These are phyloP conservation scores for Cyberlindnera japonica DNA, from an alignment of 805 yeast genomes.

Conservation along the genomic window DNA sequence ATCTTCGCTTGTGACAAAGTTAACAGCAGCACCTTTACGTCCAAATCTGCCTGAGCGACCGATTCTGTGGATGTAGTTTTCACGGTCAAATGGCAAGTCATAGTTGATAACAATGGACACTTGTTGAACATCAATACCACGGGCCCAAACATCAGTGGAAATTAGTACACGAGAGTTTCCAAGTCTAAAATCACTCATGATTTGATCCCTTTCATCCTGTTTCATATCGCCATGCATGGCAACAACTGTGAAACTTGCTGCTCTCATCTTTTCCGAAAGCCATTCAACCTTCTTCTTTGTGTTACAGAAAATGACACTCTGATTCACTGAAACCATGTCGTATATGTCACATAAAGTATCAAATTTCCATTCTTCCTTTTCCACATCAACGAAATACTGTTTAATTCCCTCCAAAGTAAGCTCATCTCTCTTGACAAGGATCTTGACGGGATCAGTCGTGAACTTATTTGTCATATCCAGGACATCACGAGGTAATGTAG, in stretches of 20 bases:
- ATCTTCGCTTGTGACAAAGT: slow-evolving; percentile 83
- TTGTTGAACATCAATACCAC: slow-evolving; percentile 98
- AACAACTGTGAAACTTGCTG: slow-evolving; percentile 83
- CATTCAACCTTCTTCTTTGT: slow-evolving; percentile 93
- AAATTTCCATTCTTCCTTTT: slow-evolving; percentile 89
- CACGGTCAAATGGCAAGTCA: slow-evolving; percentile 89
- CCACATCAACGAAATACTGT: slow-evolving; percentile 88
- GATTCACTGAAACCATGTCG: slow-evolving; percentile 93
- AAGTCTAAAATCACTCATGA: slow-evolving; percentile 93
- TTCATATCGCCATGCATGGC: slow-evolving; percentile 98
- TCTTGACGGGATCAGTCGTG: slow-evolving; percentile 90
- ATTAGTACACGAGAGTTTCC: slow-evolving; percentile 92
- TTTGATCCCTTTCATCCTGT: slow-evolving; percentile 89
- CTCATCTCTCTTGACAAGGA: slow-evolving; percentile 91
- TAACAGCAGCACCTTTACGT: slow-evolving; percentile 96
- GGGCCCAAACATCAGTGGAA: slow-evolving; percentile 95
- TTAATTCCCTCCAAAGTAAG: slow-evolving; percentile 91
- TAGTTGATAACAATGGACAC: slow-evolving; percentile 94
- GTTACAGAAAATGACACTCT: slow-evolving; percentile 97
- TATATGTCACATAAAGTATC: slow-evolving; percentile 93
- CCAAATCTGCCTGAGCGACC: slow-evolving; percentile 99
- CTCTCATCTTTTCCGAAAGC: slow-evolving; percentile 75
- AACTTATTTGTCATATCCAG: slow-evolving; percentile 88
- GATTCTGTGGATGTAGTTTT: slow-evolving; percentile 94
- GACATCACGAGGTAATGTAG: slow-evolving; percentile 90